phyloP scores from a whole-genome alignment of 371 early-diverging fungal species.

The Gilbertella persicaria region DNA sequence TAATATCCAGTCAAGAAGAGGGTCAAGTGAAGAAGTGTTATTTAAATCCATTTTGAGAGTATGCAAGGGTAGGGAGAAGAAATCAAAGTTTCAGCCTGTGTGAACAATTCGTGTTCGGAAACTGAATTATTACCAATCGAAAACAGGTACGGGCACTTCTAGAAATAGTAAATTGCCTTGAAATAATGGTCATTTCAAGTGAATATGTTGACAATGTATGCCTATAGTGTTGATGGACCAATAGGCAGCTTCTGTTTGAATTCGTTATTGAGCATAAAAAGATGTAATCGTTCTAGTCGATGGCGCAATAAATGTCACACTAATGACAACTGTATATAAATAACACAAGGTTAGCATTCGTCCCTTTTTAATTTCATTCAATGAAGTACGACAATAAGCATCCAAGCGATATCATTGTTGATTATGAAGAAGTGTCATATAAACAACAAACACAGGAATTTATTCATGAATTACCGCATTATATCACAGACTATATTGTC shows the following conservation, averaged over 20 bases:
- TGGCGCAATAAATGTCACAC: constrained; percentile 33
- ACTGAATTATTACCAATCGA: no score
- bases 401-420: constrained; percentile 28
- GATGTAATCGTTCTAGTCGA: constrained; percentile 35
- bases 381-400: neutral
- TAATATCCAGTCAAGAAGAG: constrained; percentile 16
- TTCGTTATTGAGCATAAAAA: constrained; percentile 10
- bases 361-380: neutral
- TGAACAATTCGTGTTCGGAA: no score
- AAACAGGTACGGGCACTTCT: no score
- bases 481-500: constrained; percentile 31
- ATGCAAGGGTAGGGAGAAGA: neutral
- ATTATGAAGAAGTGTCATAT: constrained; percentile 31
- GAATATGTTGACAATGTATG: neutral
- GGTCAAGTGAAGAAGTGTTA: constrained; percentile 3
- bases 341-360: neutral
- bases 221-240: neutral
- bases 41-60: no score
- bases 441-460: constrained; percentile 26
- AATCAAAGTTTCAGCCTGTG: neutral
- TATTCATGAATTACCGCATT: constrained; percentile 26
- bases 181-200: no score
- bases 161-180: no score
- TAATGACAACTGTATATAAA: constrained; percentile 1
- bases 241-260: neutral